A percentile compares a stretch with the other conserved stretches of the same genome.
phyloP scores from a whole-genome alignment of 2,329 filamentous ascomycete species.

The Trichoderma sp. region DNA sequence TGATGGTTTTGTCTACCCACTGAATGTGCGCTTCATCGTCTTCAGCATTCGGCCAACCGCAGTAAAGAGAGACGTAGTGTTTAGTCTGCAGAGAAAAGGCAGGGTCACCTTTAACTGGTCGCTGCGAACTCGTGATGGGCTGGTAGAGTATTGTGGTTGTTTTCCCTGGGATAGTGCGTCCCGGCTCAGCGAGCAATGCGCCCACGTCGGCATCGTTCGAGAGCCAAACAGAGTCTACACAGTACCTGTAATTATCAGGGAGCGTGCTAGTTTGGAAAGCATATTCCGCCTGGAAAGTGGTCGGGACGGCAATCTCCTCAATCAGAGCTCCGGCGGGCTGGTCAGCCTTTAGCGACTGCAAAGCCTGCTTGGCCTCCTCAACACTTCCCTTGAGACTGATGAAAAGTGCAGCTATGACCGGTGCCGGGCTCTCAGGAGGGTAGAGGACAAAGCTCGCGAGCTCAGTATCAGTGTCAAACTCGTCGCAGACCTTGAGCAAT shows the following conservation, averaged over 20 bases:
- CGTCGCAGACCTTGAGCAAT: neutral
- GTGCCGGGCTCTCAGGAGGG: neutral
- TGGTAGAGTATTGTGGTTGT: neutral
- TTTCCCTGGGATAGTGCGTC: neutral
- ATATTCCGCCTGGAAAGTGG: neutral
- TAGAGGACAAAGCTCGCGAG: neutral
- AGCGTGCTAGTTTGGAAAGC: neutral
- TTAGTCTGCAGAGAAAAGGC: neutral
- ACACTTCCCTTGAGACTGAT: neutral
- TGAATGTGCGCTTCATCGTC: neutral
- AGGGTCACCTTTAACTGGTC: neutral
- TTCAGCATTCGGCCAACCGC: neutral
- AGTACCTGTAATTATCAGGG: neutral
- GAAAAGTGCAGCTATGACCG: neutral
- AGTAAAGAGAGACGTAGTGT: neutral
- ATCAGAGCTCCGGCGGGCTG: neutral
- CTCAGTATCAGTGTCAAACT: neutral
- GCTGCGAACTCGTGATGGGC: neutral
- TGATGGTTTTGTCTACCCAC: neutral
- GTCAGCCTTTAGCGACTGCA: neutral
- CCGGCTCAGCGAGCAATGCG: neutral
- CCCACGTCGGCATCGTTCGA: neutral
- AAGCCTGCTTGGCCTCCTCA: neutral
- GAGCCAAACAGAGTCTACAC: neutral
- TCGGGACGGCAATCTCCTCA: neutral